Evolutionary conservation across 1,284 basidiomycete species (phyloP), one percentile per base, ranked within the genome.

Genomic region (Malassezia caprae): DNA sequence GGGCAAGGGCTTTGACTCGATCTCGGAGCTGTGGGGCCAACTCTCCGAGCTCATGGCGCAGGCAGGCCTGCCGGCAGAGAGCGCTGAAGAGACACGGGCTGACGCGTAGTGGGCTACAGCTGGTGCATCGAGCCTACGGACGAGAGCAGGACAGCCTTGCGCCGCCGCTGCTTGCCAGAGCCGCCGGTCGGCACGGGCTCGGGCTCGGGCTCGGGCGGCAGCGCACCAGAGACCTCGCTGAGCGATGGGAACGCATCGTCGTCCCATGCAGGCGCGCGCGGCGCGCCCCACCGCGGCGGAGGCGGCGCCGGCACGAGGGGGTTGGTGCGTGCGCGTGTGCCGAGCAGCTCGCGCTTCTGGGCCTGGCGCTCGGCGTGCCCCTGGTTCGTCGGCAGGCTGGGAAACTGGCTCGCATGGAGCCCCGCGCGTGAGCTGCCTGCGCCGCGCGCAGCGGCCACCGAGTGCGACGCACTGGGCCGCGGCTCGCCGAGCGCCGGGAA

Each of bases 1-100:
- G 79, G 90, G 90, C 4, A 84, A 84, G 60, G 91, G 94, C 77
- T 93, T 94, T 73, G 83, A 86, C 51, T 90, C 87, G 0, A 90
- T 94, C 46, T 86, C 89, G 1, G 79, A 82, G 3, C 79, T 96
- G 21, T 96, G 90, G 90, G 80, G 84, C 45, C 83, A 81, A 55
- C 89, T 90, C 66, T 83, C 87, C 63, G 78, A 83, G 53, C 78
- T 90, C 60, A 88, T 89, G 84, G 79, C 55, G 69, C 55, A 61
- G 5, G 52, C 58, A 10, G 72, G 72, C 7, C 58, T 72, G 4
- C 61, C 54, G 11, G n/a, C 31, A n/a, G 45, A 47, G 28, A 10
- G 23, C 26, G 42, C 42, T 3, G 42, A 30, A 28, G 31, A 46
- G 12, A 24, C n/a, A n/a, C n/a, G 4, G 8, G 8, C 32, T 1